Conservation (phyloP, 139 green algal species). For the Desmodesmus armatus region DNA sequence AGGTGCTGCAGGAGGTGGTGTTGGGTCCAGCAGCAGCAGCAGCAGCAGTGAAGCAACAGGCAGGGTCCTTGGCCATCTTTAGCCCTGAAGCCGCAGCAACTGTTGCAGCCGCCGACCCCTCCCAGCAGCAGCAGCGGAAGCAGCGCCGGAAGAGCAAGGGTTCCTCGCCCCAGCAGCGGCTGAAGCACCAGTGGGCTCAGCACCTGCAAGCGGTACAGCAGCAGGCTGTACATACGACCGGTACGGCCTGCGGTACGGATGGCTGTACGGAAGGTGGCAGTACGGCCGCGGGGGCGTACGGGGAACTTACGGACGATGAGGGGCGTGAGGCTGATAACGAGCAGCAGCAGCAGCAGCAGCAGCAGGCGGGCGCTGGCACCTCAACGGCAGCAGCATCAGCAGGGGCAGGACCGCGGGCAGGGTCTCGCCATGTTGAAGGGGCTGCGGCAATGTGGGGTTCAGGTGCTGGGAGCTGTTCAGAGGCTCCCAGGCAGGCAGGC, state of each 20-base stretch:
- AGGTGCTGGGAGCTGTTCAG: too few relatives aligned
- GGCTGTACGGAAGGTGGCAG: too few relatives aligned
- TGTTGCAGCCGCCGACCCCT: background rate
- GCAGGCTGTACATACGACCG: too few relatives aligned
- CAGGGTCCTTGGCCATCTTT: background rate
- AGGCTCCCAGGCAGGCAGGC: too few relatives aligned
- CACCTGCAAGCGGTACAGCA: constrained; percentile 26
- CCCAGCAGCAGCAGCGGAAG: constrained; percentile 6
- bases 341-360: background rate
- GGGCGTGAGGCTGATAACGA: background rate
- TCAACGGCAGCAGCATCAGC: too few relatives aligned
- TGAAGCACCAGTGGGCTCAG: constrained; percentile 34
- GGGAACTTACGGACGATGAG: too few relatives aligned
- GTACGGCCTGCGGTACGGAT: too few relatives aligned
- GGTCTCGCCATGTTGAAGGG: too few relatives aligned
- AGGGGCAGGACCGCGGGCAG: too few relatives aligned
- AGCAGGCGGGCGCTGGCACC: background rate
- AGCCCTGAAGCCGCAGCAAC: background rate
- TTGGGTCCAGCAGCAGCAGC: background rate
- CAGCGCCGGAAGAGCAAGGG: constrained; percentile 16
- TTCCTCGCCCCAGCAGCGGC: constrained; percentile 20
- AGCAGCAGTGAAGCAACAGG: background rate
- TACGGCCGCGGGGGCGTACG: too few relatives aligned
- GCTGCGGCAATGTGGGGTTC: too few relatives aligned
- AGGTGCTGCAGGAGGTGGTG: background rate